Conservation (phyloP, 345 rosid species). For the Anastatica hierochuntica region DNA sequence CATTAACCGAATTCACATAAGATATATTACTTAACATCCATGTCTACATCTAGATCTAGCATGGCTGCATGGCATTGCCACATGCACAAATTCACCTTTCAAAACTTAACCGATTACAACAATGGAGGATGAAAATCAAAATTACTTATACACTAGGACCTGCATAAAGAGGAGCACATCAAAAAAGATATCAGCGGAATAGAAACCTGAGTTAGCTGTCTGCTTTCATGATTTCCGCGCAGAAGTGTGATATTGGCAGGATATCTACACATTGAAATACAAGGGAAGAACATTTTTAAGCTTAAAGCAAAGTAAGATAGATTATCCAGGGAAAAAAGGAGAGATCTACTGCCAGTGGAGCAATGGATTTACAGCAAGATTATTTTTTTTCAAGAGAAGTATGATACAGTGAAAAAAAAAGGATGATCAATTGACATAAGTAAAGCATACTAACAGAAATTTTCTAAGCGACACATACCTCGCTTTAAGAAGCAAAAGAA, state of each 20-base stretch:
- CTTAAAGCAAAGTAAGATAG: neutral
- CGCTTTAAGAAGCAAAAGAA: slow-evolving; percentile 93
- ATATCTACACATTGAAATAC: slow-evolving; percentile 40
- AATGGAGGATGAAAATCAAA: neutral
- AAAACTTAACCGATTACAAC: neutral
- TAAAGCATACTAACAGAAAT: neutral
- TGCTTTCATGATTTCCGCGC: slow-evolving; percentile 99
- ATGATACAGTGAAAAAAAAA: neutral
- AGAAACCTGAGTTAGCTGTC: slow-evolving; percentile 96
- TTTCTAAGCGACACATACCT: slow-evolving; percentile 32
- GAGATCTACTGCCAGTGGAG: neutral
- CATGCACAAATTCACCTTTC: neutral
- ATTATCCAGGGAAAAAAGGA: too few relatives aligned
- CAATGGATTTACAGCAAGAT: neutral
- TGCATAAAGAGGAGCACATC: neutral
- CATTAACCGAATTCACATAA: too few relatives aligned
- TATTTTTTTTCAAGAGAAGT: neutral
- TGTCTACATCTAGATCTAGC: neutral
- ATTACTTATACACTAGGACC: neutral
- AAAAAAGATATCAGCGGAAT: neutral
- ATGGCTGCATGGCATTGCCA: neutral
- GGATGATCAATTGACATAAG: neutral
- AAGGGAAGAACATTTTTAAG: neutral
- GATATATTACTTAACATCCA: neutral
- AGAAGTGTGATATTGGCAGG: slow-evolving; percentile 96